Conservation (phyloP, 2,329 filamentous ascomycete genomes). For the Cryphonectria naterciae region DNA sequence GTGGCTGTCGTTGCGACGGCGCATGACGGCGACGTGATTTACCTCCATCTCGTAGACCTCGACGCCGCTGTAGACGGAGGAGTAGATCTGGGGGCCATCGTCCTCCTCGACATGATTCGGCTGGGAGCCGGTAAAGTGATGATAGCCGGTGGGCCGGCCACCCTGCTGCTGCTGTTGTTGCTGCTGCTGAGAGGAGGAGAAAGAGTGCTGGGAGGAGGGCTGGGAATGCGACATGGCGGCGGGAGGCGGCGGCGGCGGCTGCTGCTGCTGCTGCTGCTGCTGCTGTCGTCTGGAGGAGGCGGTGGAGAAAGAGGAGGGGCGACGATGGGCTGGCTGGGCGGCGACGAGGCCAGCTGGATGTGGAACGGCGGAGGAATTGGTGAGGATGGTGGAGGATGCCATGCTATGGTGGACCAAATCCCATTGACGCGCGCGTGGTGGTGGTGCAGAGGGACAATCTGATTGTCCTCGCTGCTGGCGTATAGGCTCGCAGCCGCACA, state of each 20-base stretch:
- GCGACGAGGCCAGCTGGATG: background rate
- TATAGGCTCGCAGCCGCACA: background rate
- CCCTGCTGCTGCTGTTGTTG: constrained; percentile 37
- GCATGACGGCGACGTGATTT: constrained; percentile 92
- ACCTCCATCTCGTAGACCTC: constrained; percentile 99
- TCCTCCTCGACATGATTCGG: constrained; percentile 43
- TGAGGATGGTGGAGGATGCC: constrained; percentile 45
- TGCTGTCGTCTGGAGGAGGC: constrained; percentile 31
- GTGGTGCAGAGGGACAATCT: constrained; percentile 21
- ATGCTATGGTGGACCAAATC: constrained; percentile 33
- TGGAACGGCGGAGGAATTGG: constrained; percentile 18
- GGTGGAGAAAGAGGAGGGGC: constrained; percentile 35
- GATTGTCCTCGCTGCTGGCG: constrained; percentile 24
- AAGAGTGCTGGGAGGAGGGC: constrained; percentile 59
- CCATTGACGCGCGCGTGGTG: constrained; percentile 26
- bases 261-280: constrained; percentile 21
- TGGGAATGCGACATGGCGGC: constrained; percentile 41
- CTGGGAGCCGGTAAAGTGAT: constrained; percentile 45
- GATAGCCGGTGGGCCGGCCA: constrained; percentile 42
- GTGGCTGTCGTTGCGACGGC: constrained; percentile 91
- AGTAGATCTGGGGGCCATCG: constrained; percentile 62
- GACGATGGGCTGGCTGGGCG: constrained; percentile 12
- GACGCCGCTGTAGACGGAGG: constrained; percentile 90
- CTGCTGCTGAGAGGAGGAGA: constrained; percentile 45
- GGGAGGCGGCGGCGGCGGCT: background rate